phyloP scores from a whole-genome alignment of 2,329 filamentous ascomycete species.

The Colletotrichum sp. region DNA sequence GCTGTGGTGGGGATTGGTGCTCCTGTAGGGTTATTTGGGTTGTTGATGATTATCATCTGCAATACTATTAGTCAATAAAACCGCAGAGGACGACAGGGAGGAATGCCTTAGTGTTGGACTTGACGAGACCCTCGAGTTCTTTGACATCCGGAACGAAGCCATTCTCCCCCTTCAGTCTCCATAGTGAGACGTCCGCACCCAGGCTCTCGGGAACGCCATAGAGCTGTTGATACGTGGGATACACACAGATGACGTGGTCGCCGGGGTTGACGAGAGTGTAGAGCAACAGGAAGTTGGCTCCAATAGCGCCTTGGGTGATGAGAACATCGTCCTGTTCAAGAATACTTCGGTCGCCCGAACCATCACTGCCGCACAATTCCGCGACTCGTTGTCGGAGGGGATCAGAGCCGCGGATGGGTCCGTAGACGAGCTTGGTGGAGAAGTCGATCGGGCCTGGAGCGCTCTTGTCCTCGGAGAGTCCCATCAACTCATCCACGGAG shows the following conservation, averaged over 20 bases:
- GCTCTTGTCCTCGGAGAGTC: slow-evolving; percentile 61
- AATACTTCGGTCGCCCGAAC: neutral
- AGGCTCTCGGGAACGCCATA: slow-evolving; percentile 75
- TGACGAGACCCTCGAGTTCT: slow-evolving; percentile 68
- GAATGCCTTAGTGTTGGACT: slow-evolving; percentile 69
- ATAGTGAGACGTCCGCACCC: slow-evolving; percentile 76
- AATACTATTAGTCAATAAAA: neutral
- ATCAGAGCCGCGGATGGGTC: slow-evolving; percentile 72
- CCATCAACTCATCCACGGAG: slow-evolving; percentile 70
- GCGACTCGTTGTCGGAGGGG: slow-evolving; percentile 69
- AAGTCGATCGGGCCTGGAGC: slow-evolving; percentile 44
- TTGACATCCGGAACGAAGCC: slow-evolving; percentile 69
- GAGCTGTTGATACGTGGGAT: slow-evolving; percentile 83
- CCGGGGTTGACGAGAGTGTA: slow-evolving; percentile 72
- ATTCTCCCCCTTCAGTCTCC: slow-evolving; percentile 69
- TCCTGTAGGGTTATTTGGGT: slow-evolving; percentile 86
- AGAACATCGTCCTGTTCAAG: slow-evolving; percentile 63
- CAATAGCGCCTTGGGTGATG: slow-evolving; percentile 78
- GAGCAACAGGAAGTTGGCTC: slow-evolving; percentile 76
- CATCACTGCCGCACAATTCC: slow-evolving; percentile 65
- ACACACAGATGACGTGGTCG: slow-evolving; percentile 83
- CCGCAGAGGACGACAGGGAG: slow-evolving; percentile 29
- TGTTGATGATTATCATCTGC: slow-evolving; percentile 64
- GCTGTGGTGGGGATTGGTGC: slow-evolving; percentile 67
- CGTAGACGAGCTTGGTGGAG: slow-evolving; percentile 72